These are phyloP conservation scores for Candida gigantensis DNA, from an alignment of 1,139 yeast genomes.

Conservation along the genomic window DNA sequence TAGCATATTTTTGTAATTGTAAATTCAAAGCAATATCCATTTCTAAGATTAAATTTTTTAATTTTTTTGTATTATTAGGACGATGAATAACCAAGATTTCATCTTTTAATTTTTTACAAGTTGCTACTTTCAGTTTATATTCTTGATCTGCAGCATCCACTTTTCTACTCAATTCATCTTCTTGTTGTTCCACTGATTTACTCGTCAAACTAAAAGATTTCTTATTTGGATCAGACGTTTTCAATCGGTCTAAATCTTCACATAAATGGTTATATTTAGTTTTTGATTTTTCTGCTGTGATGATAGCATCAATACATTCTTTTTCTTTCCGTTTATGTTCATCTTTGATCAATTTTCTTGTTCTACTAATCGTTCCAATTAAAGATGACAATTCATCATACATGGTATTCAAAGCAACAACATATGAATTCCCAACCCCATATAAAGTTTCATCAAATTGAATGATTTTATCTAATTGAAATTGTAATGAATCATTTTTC, in stretches of 20 bases:
- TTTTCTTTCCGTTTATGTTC: slow-evolving; percentile 80
- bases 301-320: slow-evolving; percentile 78
- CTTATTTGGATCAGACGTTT: slow-evolving; percentile 79
- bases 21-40: slow-evolving; percentile 86
- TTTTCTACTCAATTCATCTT: slow-evolving; percentile 81
- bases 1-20: slow-evolving; percentile 85
- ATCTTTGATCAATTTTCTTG: slow-evolving; percentile 78
- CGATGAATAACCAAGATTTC: slow-evolving; percentile 73
- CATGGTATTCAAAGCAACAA: slow-evolving; percentile 80
- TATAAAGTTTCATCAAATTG: slow-evolving; percentile 76
- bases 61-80: slow-evolving; percentile 72
- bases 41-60: slow-evolving; percentile 79
- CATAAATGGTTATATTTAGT: slow-evolving; percentile 77
- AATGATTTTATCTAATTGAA: slow-evolving; percentile 66
- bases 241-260: slow-evolving; percentile 81
- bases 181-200: slow-evolving; percentile 83
- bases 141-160: slow-evolving; percentile 85
- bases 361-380: slow-evolving; percentile 64
- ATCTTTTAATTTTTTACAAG: slow-evolving; percentile 71
- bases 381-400: slow-evolving; percentile 81
- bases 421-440: slow-evolving; percentile 74
- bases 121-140: slow-evolving; percentile 72
- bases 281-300: slow-evolving; percentile 86
- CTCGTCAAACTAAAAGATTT: slow-evolving; percentile 78
- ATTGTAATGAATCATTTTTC: slow-evolving; percentile 69